Evolutionary conservation across 2,329 filamentous ascomycete species (phyloP).

Genomic region (Tympanopsis confertula): DNA sequence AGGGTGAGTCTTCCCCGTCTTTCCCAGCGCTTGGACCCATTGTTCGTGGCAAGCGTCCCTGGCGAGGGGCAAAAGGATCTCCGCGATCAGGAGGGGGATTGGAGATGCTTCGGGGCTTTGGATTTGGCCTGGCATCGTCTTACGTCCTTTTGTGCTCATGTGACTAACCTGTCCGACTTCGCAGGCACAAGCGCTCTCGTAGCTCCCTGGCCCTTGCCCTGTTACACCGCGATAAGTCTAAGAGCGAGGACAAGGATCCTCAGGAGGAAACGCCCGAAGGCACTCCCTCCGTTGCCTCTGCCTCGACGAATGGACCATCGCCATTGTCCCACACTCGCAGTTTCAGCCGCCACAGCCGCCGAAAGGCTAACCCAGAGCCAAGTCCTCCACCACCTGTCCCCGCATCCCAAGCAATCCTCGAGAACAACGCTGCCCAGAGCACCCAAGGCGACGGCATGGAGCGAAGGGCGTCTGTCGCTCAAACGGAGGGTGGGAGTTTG

Average conservation of each 20-base stretch:
- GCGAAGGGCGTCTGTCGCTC: conserved; percentile 6
- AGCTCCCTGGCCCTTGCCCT: conserved; percentile 35
- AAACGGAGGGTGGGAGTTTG: conserved; percentile 16
- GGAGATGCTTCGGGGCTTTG: no score
- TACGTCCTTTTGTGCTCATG: no score
- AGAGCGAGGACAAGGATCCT: conserved; percentile 23
- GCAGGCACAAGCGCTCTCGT: conserved; percentile 28
- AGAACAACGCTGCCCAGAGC: not conserved
- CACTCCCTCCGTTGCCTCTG: not conserved
- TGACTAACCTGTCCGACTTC: no score
- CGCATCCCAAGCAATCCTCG: not conserved
- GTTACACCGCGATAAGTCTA: conserved; percentile 23
- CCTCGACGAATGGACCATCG: not conserved
- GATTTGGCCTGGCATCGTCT: no score
- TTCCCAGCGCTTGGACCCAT: no score
- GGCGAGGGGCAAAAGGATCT: no score
- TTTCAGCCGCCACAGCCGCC: conserved; percentile 13
- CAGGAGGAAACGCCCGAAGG: conserved; percentile 2
- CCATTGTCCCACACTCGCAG: conserved; percentile 5
- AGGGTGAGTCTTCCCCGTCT: no score
- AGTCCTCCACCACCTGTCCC: not conserved
- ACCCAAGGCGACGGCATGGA: not conserved
- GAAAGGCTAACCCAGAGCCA: not conserved
- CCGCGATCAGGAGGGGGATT: no score
- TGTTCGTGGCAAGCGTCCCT: no score